Base-by-base conservation (phyloP, 306 rosid species). In the Glycine tomentella region DNA sequence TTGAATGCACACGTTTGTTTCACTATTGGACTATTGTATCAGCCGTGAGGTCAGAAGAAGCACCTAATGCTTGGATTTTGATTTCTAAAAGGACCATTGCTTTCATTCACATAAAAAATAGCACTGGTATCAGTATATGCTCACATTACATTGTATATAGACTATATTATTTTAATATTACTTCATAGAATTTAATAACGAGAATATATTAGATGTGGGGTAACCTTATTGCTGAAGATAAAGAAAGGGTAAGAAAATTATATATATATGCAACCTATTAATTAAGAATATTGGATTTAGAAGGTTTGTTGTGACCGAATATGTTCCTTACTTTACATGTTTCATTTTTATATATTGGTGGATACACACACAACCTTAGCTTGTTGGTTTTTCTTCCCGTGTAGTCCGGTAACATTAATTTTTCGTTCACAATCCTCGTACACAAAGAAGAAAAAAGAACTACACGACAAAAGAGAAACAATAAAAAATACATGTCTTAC, bases 1-100 rank as follows among this genome's bases (percentile, higher is more conserved):
- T 67, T 9, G 52, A 67, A 67, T 16, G n/a, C 36, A 42, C 49
- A 67, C 72, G 72, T 44, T 67, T 67, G 72, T 4, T 68, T 69
- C 74, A 45, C 1, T 69, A 69, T 45, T 45, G 74, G 55, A 8
- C 6, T 69, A 69, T 46, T 45, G 16, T 69, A 56, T 69, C 40
- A 69, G 16, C 40, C 6, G 15, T 69, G 55, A 69, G 15, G 17
- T 69, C 57, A 69, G 55, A 45, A 68, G 38, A 68, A 44, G 53
- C 52, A 67, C 53, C 36, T 20, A 46, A 20, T 45, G 57, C 74
- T 69, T 69, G 16, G 40, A 20, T 46, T 46, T 45, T 45, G 42
- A 17, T 69, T 45, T 69, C 6, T 46, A 10, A 17, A 16, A 9
- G 11, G n/a, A 46, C n/a, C 13, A 17, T 68, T 45, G 14, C 34